A percentile compares a stretch with the other conserved stretches of the same genome.
Conservation (phyloP, 2,329 filamentous ascomycete genomes). For the Thielaviopsis populi region DNA sequence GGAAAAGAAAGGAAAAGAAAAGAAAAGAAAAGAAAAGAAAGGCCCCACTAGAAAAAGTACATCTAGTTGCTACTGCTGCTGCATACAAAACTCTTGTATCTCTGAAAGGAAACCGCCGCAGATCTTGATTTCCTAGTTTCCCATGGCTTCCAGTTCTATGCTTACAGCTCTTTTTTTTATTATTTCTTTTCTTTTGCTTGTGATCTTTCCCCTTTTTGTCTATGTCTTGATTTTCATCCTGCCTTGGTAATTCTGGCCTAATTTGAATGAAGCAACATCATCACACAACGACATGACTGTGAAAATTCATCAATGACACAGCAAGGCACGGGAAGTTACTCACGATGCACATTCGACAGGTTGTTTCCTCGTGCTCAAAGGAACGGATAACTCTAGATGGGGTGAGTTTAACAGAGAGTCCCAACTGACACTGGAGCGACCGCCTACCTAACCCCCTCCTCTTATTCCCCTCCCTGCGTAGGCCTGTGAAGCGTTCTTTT, state of each 20-base stretch:
- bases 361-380: neutral
- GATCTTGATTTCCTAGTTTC: neutral
- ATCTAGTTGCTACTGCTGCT: neutral
- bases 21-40: neutral
- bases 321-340: neutral
- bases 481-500: neutral
- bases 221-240: neutral
- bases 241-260: neutral
- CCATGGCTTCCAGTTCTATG: neutral
- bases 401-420: neutral
- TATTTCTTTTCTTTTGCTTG: neutral
- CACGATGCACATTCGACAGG: neutral
- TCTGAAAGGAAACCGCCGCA: neutral
- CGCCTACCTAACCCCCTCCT: neutral
- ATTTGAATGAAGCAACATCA: no score
- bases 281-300: neutral
- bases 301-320: neutral
- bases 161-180: neutral
- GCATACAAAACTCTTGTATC: neutral
- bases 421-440: neutral
- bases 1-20: neutral
- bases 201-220: neutral
- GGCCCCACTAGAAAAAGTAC: conserved; percentile 1
- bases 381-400: neutral
- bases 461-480: neutral